Conservation (phyloP, 805 yeast genomes). For the Saccharomycopsis vini region DNA sequence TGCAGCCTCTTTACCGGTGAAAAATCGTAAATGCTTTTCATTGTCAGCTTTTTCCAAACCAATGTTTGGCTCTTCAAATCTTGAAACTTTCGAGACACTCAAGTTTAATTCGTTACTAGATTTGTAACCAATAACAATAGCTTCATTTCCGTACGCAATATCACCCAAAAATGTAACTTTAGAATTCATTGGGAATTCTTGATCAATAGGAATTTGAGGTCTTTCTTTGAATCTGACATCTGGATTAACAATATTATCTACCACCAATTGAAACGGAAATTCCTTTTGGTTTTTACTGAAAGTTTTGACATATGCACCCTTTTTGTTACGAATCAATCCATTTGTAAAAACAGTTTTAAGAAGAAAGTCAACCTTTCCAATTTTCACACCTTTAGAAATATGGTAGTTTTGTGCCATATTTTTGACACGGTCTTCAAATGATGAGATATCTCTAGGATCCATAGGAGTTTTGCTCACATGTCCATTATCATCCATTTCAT, state of each 20-base stretch:
- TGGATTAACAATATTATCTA: slow-evolving; percentile 60
- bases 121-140: slow-evolving; percentile 53
- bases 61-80: slow-evolving; percentile 48
- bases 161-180: slow-evolving; percentile 76
- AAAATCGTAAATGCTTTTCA: slow-evolving; percentile 53
- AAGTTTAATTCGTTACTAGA: slow-evolving; percentile 37
- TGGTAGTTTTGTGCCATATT: slow-evolving; percentile 36
- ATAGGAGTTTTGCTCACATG: slow-evolving; percentile 32
- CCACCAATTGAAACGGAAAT: slow-evolving; percentile 75
- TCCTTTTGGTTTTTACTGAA: slow-evolving; percentile 43
- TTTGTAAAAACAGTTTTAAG: slow-evolving; percentile 67
- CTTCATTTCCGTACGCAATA: slow-evolving; percentile 79
- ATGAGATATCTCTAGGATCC: slow-evolving; percentile 38
- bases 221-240: slow-evolving; percentile 69
- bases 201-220: slow-evolving; percentile 65
- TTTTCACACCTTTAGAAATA: slow-evolving; percentile 51
- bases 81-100: slow-evolving; percentile 43
- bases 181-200: slow-evolving; percentile 71
- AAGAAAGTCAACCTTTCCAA: slow-evolving; percentile 46
- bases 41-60: slow-evolving; percentile 52
- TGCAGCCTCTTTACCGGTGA: slow-evolving; percentile 57
- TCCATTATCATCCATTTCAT: slow-evolving; percentile 26
- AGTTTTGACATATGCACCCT: slow-evolving; percentile 76
- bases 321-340: slow-evolving; percentile 60
- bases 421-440: slow-evolving; percentile 35